These are phyloP conservation scores for Arabidopsis hybrid DNA, from an alignment of 441 rosid genomes.

Conservation along the genomic window DNA sequence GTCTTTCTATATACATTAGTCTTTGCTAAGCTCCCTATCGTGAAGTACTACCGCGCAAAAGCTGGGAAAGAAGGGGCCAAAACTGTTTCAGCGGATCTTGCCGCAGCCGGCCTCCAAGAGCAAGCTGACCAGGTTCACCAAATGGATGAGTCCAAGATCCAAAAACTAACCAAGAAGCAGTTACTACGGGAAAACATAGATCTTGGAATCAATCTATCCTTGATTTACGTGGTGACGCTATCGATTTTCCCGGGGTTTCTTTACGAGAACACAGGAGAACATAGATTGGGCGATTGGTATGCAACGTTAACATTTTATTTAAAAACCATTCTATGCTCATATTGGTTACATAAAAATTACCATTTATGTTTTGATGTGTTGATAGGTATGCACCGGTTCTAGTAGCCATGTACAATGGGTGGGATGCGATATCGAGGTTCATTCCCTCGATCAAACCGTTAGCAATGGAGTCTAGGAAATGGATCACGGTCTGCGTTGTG, in stretches of 20 bases:
- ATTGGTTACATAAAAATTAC: neutral
- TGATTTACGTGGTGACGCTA: slow-evolving; percentile 42
- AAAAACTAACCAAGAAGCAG: slow-evolving; percentile 35
- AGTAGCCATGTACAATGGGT: slow-evolving; percentile 43
- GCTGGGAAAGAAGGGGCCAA: slow-evolving; percentile 49
- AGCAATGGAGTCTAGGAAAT: slow-evolving; percentile 41
- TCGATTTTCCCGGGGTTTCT: slow-evolving; percentile 51
- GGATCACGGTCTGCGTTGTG: slow-evolving; percentile 28
- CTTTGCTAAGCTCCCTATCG: slow-evolving; percentile 48
- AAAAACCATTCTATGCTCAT: neutral
- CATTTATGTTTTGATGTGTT: slow-evolving; percentile 16
- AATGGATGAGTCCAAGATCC: slow-evolving; percentile 36
- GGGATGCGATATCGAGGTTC: slow-evolving; percentile 45
- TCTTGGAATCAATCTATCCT: slow-evolving; percentile 39
- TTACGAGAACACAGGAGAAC: slow-evolving; percentile 49
- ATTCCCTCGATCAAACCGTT: slow-evolving; percentile 35
- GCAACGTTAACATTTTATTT: neutral
- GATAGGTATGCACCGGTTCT: slow-evolving; percentile 48
- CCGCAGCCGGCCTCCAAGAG: slow-evolving; percentile 44
- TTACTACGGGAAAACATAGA: slow-evolving; percentile 42
- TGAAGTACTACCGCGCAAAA: slow-evolving; percentile 47
- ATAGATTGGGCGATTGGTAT: slow-evolving; percentile 45
- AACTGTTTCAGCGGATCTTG: slow-evolving; percentile 46
- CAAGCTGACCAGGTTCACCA: slow-evolving; percentile 42
- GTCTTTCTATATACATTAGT: slow-evolving; percentile 35